phyloP scores from a whole-genome alignment of 2,329 filamentous ascomycete species.

The Emmonsiellopsis sp. region DNA sequence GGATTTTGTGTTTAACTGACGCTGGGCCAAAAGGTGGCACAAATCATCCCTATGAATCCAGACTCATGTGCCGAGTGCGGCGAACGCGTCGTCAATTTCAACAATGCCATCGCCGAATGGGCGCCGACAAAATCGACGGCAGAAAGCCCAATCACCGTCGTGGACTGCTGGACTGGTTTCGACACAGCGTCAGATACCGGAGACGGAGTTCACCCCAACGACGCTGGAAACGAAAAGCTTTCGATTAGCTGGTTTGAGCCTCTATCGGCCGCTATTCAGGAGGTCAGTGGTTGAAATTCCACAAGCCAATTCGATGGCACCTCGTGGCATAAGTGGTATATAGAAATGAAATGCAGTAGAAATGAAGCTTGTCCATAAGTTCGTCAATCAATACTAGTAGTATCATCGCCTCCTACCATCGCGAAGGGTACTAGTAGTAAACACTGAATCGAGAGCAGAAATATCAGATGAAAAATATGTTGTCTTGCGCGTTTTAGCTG shows the following conservation, averaged over 20 bases:
- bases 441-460: too few species aligned
- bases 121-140: slow-evolving; percentile 11
- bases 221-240: slow-evolving; percentile 1
- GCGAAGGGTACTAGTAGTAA: too few species aligned
- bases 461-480: too few species aligned
- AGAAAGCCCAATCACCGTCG: slow-evolving; percentile 9
- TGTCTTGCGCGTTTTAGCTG: too few species aligned
- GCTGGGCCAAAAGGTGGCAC: slow-evolving; percentile 13
- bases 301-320: too few species aligned
- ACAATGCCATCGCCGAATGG: slow-evolving; percentile 33
- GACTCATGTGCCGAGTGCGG: slow-evolving; percentile 18
- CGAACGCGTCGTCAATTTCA: slow-evolving; percentile 19
- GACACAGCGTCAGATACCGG: not conserved
- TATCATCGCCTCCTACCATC: too few species aligned
- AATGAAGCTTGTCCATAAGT: too few species aligned
- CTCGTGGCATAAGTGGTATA: too few species aligned
- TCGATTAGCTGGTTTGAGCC: slow-evolving; percentile 1
- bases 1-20: not conserved
- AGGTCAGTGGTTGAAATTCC: not conserved
- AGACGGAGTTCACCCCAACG: slow-evolving; percentile 1
- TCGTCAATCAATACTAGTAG: too few species aligned
- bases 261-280: not conserved
- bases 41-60: slow-evolving; percentile 26
- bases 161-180: slow-evolving; percentile 6
- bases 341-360: too few species aligned